Conservation (phyloP, 345 rosid genomes). For the Capsella bursapastoris region DNA sequence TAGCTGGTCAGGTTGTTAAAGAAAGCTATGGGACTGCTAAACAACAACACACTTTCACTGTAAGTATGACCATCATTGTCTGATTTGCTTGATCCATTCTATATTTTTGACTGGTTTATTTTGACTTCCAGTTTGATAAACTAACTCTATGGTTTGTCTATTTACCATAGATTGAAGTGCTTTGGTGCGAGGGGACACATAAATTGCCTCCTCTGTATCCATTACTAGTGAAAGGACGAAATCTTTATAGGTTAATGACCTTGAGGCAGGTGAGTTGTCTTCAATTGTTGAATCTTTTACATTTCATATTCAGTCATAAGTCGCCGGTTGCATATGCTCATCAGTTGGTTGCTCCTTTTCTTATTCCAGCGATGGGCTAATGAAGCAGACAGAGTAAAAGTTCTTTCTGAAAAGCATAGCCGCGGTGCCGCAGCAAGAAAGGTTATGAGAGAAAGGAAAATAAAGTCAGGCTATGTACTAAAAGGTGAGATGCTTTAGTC, state of each 20-base stretch:
- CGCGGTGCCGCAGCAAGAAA: slow-evolving; percentile 68
- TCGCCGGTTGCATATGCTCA: slow-evolving; percentile 20
- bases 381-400: slow-evolving; percentile 55
- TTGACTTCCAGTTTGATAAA: slow-evolving; percentile 1
- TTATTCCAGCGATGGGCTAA: slow-evolving; percentile 53
- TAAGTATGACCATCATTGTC: slow-evolving; percentile 35
- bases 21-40: slow-evolving; percentile 78
- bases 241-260: slow-evolving; percentile 63
- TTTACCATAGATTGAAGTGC: slow-evolving; percentile 61
- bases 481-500: slow-evolving; percentile 43
- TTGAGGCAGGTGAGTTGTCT: slow-evolving; percentile 55
- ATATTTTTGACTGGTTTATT: slow-evolving; percentile 24
- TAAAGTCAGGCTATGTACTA: slow-evolving; percentile 37
- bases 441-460: slow-evolving; percentile 47
- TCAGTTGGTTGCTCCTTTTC: slow-evolving; percentile 12
- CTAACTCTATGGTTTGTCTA: slow-evolving; percentile 33
- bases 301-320: background rate
- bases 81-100: slow-evolving; percentile 7
- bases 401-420: slow-evolving; percentile 65
- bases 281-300: slow-evolving; percentile 1
- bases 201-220: slow-evolving; percentile 62
- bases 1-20: slow-evolving; percentile 68
- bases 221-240: slow-evolving; percentile 68
- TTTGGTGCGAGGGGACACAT: slow-evolving; percentile 64
- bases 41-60: slow-evolving; percentile 80